Evolutionary conservation across 495 filamentous ascomycete genomes (phyloP), one percentile per base, ranked within the genome.

Genomic region (Neurospora sp.): DNA sequence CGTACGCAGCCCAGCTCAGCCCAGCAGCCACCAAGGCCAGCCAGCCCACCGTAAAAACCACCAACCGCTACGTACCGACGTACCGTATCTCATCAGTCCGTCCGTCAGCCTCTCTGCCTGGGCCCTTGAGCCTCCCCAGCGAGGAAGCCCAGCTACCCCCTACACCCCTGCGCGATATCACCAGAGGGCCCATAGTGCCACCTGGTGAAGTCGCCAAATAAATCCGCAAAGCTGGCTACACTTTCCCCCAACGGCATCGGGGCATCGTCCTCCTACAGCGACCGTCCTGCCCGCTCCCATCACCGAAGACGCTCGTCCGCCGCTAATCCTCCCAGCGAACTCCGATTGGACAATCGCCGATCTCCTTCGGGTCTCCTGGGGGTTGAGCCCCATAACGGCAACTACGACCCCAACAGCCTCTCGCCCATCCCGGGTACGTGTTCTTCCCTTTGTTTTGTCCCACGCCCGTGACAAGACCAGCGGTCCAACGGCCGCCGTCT

Each of bases 341-440:
- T 80, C 75, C 74, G 73, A 80, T 79, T 80, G 81, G 75, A 71
- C 72, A 74, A 77, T 73, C 76, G 76, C 73, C 76, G 69, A 71
- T 74, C 78, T 45, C 39, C 77, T 69, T 76, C 78, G 74, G 74
- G 74, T 68, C 76, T 78, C 72, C 78, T 82, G 74, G 77, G 79
- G 74, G 79, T 80, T 73, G 78, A 80, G 77, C 81, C 82, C 80
- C 81, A 80, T 77, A 78, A 80, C 72, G 76, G 75, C 69, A 78
- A 79, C 80, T 80, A 80, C 77, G 78, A 80, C 72, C 77, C 76
- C 69, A 78, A 79, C 20, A 71, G 76, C 37, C 77, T 83, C 53
- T 82, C 82, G 71, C 81, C 83, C 14, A 83, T 83, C 76, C 81
- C 80, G 68, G 82, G 82, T 85, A 80, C 72, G 82, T 79, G 75